Evolutionary conservation across 257 asterid genomes (phyloP).

Genomic region (Ocimum tenuiflorum): DNA sequence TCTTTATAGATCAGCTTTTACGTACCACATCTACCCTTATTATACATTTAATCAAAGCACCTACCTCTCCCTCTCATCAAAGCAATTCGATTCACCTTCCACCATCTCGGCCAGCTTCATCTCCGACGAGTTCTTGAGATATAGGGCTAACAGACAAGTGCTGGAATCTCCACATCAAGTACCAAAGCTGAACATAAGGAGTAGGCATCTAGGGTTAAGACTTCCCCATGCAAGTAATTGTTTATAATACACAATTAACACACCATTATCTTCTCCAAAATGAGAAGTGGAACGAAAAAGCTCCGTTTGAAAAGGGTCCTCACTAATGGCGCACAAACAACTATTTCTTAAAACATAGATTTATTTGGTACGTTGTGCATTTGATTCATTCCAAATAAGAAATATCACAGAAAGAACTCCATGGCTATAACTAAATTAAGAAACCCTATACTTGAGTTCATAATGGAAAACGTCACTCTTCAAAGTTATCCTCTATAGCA

Average conservation of each 20-base stretch:
- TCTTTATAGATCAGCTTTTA: background rate
- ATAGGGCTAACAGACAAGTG: background rate
- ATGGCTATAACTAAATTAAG: no score
- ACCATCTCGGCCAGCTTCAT: background rate
- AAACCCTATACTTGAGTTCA: no score
- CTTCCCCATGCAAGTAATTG: background rate
- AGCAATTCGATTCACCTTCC: background rate
- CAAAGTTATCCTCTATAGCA: no score
- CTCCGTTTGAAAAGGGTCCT: background rate
- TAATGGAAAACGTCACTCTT: no score
- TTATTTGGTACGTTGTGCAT: no score
- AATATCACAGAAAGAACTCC: no score
- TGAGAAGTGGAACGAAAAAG: background rate
- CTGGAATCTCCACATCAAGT: background rate
- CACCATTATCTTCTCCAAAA: background rate
- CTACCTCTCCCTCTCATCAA: background rate
- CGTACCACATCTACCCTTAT: conserved; percentile 6
- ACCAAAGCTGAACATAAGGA: background rate
- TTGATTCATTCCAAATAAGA: no score
- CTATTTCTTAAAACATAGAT: no score
- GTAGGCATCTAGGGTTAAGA: background rate
- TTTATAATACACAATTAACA: background rate
- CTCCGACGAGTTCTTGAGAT: background rate
- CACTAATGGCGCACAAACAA: no score
- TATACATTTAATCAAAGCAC: background rate